Evolutionary conservation across 1,284 basidiomycete genomes (phyloP).

Genomic region (Boletus semigastroideus): DNA sequence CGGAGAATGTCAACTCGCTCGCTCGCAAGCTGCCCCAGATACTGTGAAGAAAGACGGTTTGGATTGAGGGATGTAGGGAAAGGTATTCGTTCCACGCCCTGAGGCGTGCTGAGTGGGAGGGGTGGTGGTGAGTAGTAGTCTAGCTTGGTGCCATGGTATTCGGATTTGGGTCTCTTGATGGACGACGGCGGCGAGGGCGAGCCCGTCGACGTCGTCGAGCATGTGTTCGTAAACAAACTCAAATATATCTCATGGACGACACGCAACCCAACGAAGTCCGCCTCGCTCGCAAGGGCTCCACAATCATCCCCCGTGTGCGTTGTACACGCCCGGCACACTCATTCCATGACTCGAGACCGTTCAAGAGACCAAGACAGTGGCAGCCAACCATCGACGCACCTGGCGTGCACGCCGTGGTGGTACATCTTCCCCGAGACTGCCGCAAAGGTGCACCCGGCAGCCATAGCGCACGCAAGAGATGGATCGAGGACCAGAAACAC

Average conservation of each 20-base stretch:
- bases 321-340: not conserved
- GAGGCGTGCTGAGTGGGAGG: constrained; percentile 22
- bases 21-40: constrained; percentile 16
- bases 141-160: constrained; percentile 9
- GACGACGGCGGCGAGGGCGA: not conserved
- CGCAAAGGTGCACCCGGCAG: constrained; percentile 11
- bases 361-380: no score
- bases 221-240: constrained; percentile 22
- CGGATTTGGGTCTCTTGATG: constrained; percentile 25
- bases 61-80: constrained; percentile 10
- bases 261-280: constrained; percentile 44
- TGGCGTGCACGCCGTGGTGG: not conserved
- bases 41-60: constrained; percentile 8
- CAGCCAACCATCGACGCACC: not conserved
- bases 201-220: not conserved
- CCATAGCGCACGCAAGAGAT: constrained; percentile 11
- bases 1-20: constrained; percentile 23
- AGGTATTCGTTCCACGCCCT: constrained; percentile 32
- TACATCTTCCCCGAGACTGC: constrained; percentile 22
- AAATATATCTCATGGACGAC: constrained; percentile 37
- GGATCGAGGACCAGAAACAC: constrained; percentile 14
- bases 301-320: constrained; percentile 34
- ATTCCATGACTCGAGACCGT: not conserved
- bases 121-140: constrained; percentile 9
- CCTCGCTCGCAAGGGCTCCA: constrained; percentile 36